Percentiles rank a stretch among this genome's conserved stretches.
Evolutionary conservation across 2,329 filamentous ascomycete genomes (phyloP).

Genomic region (Exutisphaerella laricina): DNA sequence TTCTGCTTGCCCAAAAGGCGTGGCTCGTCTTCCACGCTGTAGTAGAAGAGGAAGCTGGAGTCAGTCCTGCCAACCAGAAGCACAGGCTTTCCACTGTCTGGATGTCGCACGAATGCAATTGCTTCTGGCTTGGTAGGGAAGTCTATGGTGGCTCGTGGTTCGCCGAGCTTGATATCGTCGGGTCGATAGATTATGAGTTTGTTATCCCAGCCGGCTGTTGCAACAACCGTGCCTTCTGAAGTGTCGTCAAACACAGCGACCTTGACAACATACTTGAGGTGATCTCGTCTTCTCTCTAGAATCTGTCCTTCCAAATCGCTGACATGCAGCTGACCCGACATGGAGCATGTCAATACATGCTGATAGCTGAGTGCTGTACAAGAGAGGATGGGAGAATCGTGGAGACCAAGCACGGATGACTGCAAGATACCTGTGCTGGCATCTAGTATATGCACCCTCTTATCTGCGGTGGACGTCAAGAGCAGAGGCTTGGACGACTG

Average conservation of each 20-base stretch:
- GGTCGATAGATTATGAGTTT: constrained; percentile 49
- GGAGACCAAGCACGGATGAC: constrained; percentile 36
- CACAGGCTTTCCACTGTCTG: constrained; percentile 43
- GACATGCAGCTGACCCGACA: constrained; percentile 54
- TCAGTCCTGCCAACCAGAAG: constrained; percentile 53
- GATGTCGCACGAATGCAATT: constrained; percentile 48
- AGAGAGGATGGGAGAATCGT: constrained; percentile 53
- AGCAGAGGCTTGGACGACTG: constrained; percentile 27
- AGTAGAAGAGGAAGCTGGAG: constrained; percentile 56
- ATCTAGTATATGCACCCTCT: constrained; percentile 45
- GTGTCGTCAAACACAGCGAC: constrained; percentile 37
- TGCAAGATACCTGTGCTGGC: constrained; percentile 32
- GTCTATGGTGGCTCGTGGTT: constrained; percentile 39
- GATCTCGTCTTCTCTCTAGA: constrained; percentile 49
- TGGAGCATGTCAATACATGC: constrained; percentile 50
- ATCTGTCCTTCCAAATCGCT: constrained; percentile 39
- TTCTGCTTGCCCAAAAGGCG: constrained; percentile 53
- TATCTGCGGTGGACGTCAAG: constrained; percentile 45
- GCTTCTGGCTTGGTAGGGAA: constrained; percentile 54
- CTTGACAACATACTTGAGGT: constrained; percentile 56
- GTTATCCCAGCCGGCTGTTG: constrained; percentile 58
- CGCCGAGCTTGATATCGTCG: constrained; percentile 28
- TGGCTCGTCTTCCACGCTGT: constrained; percentile 37
- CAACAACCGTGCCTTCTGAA: constrained; percentile 36
- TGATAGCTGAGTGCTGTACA: constrained; percentile 40